Evolutionary conservation across 371 early-diverging fungal species (phyloP), one percentile per base, ranked within the genome.

Genomic region (Apophysomyces ossiformis): DNA sequence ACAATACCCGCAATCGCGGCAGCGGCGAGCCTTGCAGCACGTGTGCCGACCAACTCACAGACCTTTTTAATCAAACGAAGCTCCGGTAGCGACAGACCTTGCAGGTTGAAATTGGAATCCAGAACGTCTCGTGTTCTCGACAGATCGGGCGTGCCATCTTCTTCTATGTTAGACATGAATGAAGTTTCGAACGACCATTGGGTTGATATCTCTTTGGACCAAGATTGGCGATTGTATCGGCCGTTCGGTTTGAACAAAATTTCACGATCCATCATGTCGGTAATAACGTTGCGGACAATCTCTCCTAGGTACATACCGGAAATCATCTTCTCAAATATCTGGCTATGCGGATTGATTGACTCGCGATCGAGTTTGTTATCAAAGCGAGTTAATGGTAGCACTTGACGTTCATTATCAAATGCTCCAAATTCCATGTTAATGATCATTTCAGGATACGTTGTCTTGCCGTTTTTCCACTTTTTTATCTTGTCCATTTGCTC

Each of bases 291-390:
- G 43, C 97, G 92, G 6, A 86, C 83, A 46, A 99, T 90, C 72
- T 98, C 97, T 62, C 98, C 99, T 9, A 98, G 82, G 75, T 97
- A 98, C 89, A 96, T 91, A 37, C 99, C 97, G 11, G 94, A 92
- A 39, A 99, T 92, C 89, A 96, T 88, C 82, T 99, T 97, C 79
- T 97, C 98, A 63, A 93, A 93, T 16, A 92, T 86, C 72, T 96
- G 96, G 61, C 76, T 69, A 54, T 86, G 84, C 26, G 93, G 93
- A 77, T 96, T 93, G 50, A 87, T 80, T 11, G 95, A 91, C 64
- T 87, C 85, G 46, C 92, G 84, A 75, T 97, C 96, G 47, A 97
- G 77, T 66, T 87, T 86, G 77, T 88, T 86, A 78, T 97, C 99
- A 71, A 87, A 95, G 65, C 83, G 81, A 21, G 95, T 95, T 60